A percentile compares a stretch with the other conserved stretches of the same genome.
phyloP scores from a whole-genome alignment of 805 yeast species.

The Ogataea methylovora region DNA sequence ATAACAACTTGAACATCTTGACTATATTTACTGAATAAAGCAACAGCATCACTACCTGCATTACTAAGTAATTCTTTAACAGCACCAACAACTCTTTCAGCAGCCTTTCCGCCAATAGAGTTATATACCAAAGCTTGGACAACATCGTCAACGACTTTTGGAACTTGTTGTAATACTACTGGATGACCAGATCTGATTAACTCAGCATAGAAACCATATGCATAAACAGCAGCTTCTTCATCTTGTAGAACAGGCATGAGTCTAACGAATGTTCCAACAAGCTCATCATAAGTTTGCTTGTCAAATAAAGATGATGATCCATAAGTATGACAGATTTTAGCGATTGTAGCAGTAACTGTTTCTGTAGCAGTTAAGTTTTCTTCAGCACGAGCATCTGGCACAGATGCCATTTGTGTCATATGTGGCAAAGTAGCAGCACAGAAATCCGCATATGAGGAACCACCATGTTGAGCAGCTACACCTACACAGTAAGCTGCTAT shows the following conservation, averaged over 20 bases:
- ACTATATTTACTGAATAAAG: constrained; percentile 54
- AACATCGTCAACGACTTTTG: constrained; percentile 59
- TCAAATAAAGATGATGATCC: constrained; percentile 54
- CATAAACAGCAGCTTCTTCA: constrained; percentile 80
- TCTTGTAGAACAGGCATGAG: constrained; percentile 80
- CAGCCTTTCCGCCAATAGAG: constrained; percentile 64
- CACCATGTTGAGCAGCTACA: constrained; percentile 77
- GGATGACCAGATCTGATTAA: constrained; percentile 64
- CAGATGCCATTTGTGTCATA: constrained; percentile 61
- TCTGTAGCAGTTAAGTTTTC: constrained; percentile 86
- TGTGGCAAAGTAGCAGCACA: constrained; percentile 67
- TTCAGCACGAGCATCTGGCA: constrained; percentile 79
- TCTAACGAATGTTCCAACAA: constrained; percentile 70
- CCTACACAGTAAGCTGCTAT: constrained; percentile 84
- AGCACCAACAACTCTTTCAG: constrained; percentile 52
- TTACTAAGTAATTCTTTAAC: constrained; percentile 57
- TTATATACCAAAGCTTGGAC: constrained; percentile 67
- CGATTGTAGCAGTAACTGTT: constrained; percentile 72
- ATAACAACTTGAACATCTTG: constrained; percentile 52
- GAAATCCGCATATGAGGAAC: constrained; percentile 51
- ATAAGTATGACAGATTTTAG: constrained; percentile 67
- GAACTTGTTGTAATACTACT: constrained; percentile 42
- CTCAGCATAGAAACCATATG: constrained; percentile 68
- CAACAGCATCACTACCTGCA: constrained; percentile 62
- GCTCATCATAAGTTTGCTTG: constrained; percentile 48